Conservation (phyloP, 768 basidiomycete genomes). For the Leccinum imitatum region DNA sequence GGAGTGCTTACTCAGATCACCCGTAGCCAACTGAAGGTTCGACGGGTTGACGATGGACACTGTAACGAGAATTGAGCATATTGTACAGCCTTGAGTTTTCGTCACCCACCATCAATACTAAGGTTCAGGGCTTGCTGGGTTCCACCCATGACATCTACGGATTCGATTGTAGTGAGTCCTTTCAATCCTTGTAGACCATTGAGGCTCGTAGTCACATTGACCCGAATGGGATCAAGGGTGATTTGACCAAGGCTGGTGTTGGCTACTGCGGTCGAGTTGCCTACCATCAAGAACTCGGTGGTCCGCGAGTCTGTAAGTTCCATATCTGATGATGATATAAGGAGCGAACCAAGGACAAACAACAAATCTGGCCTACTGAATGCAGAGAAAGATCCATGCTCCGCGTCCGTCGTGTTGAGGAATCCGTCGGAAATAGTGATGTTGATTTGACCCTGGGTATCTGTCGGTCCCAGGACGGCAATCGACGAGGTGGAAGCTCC, state of each 20-base stretch:
- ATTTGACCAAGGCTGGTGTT: slow-evolving; percentile 63
- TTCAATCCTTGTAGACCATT: slow-evolving; percentile 62
- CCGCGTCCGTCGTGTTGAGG: slow-evolving; percentile 45
- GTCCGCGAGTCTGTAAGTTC: slow-evolving; percentile 50
- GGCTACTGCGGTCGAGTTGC: slow-evolving; percentile 58
- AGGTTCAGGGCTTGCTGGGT: slow-evolving; percentile 57
- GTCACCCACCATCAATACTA: slow-evolving; percentile 50
- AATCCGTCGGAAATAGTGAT: slow-evolving; percentile 58
- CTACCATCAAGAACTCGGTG: slow-evolving; percentile 58
- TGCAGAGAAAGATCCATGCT: slow-evolving; percentile 51
- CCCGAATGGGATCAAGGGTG: slow-evolving; percentile 68
- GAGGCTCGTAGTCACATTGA: slow-evolving; percentile 64
- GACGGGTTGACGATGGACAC: slow-evolving; percentile 70
- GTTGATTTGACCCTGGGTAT: slow-evolving; percentile 63
- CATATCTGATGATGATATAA: slow-evolving; percentile 40
- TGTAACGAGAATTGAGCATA: slow-evolving; percentile 17
- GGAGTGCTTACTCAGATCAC: slow-evolving; percentile 56
- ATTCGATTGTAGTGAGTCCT: slow-evolving; percentile 51
- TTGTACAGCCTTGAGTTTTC: neutral
- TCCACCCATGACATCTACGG: slow-evolving; percentile 68
- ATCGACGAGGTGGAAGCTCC: slow-evolving; percentile 65
- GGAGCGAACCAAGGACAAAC: neutral
- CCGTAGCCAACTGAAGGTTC: slow-evolving; percentile 57
- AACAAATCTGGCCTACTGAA: slow-evolving; percentile 48
- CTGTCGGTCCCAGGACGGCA: slow-evolving; percentile 45